Evolutionary conservation across 768 basidiomycete species (phyloP), one percentile per base, ranked within the genome.

Genomic region (Rubroboletus satanas): DNA sequence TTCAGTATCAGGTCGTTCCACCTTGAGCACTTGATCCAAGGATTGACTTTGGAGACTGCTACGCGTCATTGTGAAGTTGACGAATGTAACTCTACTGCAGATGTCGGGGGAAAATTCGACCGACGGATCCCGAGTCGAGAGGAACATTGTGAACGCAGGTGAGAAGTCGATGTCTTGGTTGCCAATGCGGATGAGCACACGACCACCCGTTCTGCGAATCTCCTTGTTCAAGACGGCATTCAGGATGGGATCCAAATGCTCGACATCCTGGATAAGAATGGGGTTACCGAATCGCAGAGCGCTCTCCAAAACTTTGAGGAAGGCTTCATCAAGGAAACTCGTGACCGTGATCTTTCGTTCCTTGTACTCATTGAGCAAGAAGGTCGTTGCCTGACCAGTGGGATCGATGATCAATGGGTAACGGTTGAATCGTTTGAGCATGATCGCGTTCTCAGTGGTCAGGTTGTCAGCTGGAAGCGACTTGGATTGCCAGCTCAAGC

Each of bases 91-190:
- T 56, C 97, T 85, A 77, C 93, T 96, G 78, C 96, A 98, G 62
- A 99, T 95, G 70, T 99, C 97, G 4, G 97, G 94, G 12, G 96
- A 91, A 74, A 99, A 98, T 64, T 98, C 94, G 58, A 97, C 89
- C 0, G 96, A 96, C 2, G 97, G 95, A 70, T 99, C 95, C 21
- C 97, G 79, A 11, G 97, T 99, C 2, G 96, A 92, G 42, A 99
- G 79, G 83, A 99, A 99, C 93, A 99, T 95, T 6, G 93, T 97
- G 79, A 99, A 99, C n/a, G 97, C 87, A 7, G 97, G 97, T 0
- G 97, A 99, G 71, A 98, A 98, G 70, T 99, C 97, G 70, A 99
- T 98, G 62, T 99, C 97, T 75, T 99, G 97, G 67, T 81, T 98
- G 5, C 97, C 96, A 21, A 98, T 78, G 36, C 97, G 91, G 58